Evolutionary conservation across 2,329 filamentous ascomycete genomes (phyloP), one percentile per base, ranked within the genome.

Genomic region (Monilinia fructicola): DNA sequence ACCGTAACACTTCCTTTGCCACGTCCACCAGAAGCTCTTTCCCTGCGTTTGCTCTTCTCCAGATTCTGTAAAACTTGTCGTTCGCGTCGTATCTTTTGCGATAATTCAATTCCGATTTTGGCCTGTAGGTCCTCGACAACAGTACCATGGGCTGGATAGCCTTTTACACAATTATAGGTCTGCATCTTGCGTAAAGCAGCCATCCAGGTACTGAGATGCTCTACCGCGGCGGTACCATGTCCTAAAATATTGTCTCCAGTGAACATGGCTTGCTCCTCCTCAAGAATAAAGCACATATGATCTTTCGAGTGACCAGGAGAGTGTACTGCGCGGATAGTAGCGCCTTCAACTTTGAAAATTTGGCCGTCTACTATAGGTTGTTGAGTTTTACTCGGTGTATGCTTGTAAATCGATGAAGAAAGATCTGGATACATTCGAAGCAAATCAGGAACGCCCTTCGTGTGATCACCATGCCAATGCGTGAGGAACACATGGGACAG

Each of bases 381-480:
- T 74, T 88, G 85, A 0, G 75, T 78, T 9, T 77, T 71, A 0
- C 77, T 78, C 0, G 89, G 87, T 38, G 85, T 78, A 71, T 87
- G 79, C 77, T 93, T 93, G 78, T 87, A 86, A 48, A 93, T 78
- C 72, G 74, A 31, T 80, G 59, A 0, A 26, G 80, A 79, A 12
- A 84, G 86, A 31, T 82, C 75, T 0, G 90, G 88, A 28, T 82
- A 90, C 21, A 89, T 75, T 11, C 78, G 76, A 26, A 87, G 79
- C 0, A 97, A 81, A 72, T 94, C 87, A 1, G 79, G 75, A 18
- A 97, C 84, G 7, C 94, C 94, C 31, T 87, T 85, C 3, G 88
- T 84, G 75, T 98, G 94, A 75, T 98, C 94, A 46, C 81, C 84
- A 75, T 98, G 94, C 92, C 93, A 96, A 77, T 98, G 94, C 0